Conservation (phyloP, 805 yeast genomes). For the Barnettozyma californica region DNA sequence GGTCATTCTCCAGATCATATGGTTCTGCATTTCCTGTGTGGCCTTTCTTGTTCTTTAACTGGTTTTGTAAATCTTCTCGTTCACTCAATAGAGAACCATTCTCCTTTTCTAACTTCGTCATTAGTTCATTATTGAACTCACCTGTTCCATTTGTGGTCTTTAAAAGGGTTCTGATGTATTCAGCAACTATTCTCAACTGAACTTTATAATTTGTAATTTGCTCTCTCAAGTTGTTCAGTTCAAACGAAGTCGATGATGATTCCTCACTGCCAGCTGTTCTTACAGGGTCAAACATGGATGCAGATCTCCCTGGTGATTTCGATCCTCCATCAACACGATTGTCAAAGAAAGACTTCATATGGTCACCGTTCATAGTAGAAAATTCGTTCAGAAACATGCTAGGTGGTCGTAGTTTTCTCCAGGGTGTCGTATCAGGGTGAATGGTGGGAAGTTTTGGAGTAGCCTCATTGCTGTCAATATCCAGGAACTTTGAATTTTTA, state of each 20-base stretch:
- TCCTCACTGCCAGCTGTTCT: constrained; percentile 7
- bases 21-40: neutral
- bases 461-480: constrained; percentile 24
- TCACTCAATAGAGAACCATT: constrained; percentile 16
- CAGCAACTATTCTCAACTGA: constrained; percentile 30
- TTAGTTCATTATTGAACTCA: constrained; percentile 19
- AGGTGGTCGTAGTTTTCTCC: constrained; percentile 27
- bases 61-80: constrained; percentile 16
- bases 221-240: constrained; percentile 33
- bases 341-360: constrained; percentile 22
- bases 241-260: constrained; percentile 17
- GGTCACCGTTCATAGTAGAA: too few species aligned
- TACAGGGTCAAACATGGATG: constrained; percentile 17
- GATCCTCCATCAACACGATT: neutral
- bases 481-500: constrained; percentile 17
- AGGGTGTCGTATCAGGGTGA: constrained; percentile 32
- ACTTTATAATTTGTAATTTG: constrained; percentile 39
- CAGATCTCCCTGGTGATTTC: constrained; percentile 15
- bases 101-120: constrained; percentile 19
- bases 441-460: constrained; percentile 29
- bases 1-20: constrained; percentile 1
- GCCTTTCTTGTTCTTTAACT: constrained; percentile 11
- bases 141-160: constrained; percentile 17
- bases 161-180: constrained; percentile 21
- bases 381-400: constrained; percentile 15